Conservation (phyloP, 257 asterid species). For the Nicotiana tomentosiformis region DNA sequence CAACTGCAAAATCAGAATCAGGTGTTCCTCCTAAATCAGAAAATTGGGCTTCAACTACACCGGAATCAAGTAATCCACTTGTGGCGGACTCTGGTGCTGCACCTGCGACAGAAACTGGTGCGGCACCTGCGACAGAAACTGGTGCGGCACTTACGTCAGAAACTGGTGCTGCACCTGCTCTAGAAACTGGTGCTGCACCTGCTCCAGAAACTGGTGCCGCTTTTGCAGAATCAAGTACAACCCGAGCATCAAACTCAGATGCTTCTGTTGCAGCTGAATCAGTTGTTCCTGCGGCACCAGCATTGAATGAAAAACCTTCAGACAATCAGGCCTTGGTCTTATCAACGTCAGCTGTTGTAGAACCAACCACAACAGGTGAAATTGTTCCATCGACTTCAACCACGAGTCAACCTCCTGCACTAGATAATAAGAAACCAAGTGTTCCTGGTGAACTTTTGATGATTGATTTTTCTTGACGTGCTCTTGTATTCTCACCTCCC, state of each 20-base stretch:
- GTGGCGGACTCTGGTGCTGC: constrained; percentile 17
- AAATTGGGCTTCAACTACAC: constrained; percentile 12
- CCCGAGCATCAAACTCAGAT: constrained; percentile 20
- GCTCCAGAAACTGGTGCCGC: constrained; percentile 13
- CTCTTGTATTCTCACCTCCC: neutral
- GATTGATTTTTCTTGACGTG: constrained; percentile 65
- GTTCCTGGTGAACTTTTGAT: constrained; percentile 48
- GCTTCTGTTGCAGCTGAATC: constrained; percentile 21
- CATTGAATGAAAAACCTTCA: constrained; percentile 19
- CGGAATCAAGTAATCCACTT: constrained; percentile 30
- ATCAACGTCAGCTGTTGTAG: constrained; percentile 28
- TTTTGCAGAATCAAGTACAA: constrained; percentile 28
- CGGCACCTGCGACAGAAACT: constrained; percentile 30
- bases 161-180: constrained; percentile 14
- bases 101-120: constrained; percentile 14
- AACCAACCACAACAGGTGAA: constrained; percentile 26
- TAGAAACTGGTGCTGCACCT: constrained; percentile 9
- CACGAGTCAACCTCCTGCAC: constrained; percentile 8
- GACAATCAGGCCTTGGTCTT: constrained; percentile 34
- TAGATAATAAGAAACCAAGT: constrained; percentile 33
- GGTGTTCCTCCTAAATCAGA: constrained; percentile 14
- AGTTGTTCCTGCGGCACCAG: constrained; percentile 20
- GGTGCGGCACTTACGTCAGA: constrained; percentile 19
- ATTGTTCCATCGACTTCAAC: constrained; percentile 25
- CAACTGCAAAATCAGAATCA: constrained; percentile 24